Evolutionary conservation across 2,329 filamentous ascomycete genomes (phyloP).

Genomic region (Dichotomopilus funicola): DNA sequence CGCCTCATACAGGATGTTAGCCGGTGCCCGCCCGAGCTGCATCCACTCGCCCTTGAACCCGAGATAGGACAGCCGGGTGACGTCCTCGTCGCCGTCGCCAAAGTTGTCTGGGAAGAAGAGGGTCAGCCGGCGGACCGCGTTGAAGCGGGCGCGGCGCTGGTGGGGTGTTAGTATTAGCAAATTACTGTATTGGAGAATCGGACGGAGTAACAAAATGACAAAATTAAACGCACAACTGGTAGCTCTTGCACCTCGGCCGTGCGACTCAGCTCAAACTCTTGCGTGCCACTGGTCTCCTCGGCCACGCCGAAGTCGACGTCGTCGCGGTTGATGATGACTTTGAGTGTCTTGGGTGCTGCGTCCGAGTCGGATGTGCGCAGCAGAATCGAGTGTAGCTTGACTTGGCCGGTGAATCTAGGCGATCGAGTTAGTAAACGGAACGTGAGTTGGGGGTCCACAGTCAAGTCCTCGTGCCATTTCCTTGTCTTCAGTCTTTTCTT

Average conservation of each 20-base stretch:
- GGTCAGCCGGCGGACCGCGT: constrained; percentile 71
- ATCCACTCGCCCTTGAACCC: constrained; percentile 96
- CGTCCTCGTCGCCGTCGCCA: constrained; percentile 69
- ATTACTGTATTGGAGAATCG: neutral
- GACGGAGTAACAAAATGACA: neutral
- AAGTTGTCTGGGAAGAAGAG: constrained; percentile 94
- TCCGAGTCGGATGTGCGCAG: constrained; percentile 68
- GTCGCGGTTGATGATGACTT: constrained; percentile 80
- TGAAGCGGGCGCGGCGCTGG: constrained; percentile 74
- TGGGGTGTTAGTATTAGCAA: neutral
- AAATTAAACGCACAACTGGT: constrained; percentile 44
- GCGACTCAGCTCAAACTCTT: constrained; percentile 70
- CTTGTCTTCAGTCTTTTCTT: neutral
- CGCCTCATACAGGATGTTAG: constrained; percentile 86
- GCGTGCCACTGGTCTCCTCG: constrained; percentile 62
- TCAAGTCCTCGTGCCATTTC: neutral
- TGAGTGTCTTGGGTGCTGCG: constrained; percentile 73
- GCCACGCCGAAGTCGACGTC: constrained; percentile 79
- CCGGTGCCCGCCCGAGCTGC: constrained; percentile 72
- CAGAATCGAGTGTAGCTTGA: constrained; percentile 85
- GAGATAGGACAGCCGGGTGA: constrained; percentile 71
- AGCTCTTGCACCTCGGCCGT: constrained; percentile 81
- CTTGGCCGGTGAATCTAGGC: constrained; percentile 78
- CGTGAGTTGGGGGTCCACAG: neutral
- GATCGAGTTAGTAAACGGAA: neutral